Base-by-base conservation (phyloP, 805 yeast species). In the Saccharomycopsis fibuligera region DNA sequence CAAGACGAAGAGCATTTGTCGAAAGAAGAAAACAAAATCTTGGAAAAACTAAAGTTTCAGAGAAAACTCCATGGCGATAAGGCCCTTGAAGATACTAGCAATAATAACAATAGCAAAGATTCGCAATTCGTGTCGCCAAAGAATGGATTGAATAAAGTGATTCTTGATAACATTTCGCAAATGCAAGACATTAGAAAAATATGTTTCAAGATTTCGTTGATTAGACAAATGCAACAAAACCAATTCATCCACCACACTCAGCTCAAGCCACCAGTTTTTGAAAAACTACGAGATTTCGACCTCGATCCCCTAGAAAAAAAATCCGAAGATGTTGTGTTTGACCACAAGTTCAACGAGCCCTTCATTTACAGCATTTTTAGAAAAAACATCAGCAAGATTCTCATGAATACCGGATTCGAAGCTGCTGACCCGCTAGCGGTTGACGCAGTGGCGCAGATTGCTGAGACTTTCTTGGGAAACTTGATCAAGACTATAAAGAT, bases 401-500 rank as follows among this genome's bases (percentile, higher is more conserved):
- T 86, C 1, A 91, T 93, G 98, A 83, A 87, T 36, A 81, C 83
- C 38, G 99, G 99, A 0, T 93, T 86, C 68, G 98, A 93, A 66
- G 69, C 84, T 0, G 76, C 95, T 0, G 87, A 86, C 56, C 78
- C 83, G 10, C 69, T 73, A 42, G 96, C 97, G 4, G 74, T 86
- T 23, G 83, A 86, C 53, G 76, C 87, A 2, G 65, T 93, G 48
- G 78, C 96, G 0, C 95, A 88, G 56, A 64, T 93, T 29, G 91
- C 97, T 0, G 91, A 86, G 42, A 82, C 75, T 51, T 90, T 86
- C 60, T 62, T 93, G 66, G 73, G 79, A 39, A 89, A 86, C 59
- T 67, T 93, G 31, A 83, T 86, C 5, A 76, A 75, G 54, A 77
- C 91, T 0, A 62, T 93, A 53, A 83, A 81, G 58, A 57, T 79